These are phyloP conservation scores for Cucumis cinereus DNA, from an alignment of 306 rosid species.

Conservation along the genomic window DNA sequence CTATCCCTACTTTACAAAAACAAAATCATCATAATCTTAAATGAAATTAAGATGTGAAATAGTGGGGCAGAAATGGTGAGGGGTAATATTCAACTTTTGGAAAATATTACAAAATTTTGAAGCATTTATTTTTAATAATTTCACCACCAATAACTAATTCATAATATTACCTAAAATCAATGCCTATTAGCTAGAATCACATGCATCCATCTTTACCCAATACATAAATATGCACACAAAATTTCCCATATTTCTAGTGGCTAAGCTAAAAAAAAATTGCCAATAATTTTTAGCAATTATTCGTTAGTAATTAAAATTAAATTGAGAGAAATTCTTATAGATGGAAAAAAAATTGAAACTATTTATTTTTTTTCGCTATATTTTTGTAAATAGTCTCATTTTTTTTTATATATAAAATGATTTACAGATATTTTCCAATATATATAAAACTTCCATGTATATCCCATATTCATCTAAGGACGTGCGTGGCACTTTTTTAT, in stretches of 20 bases:
- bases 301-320: not conserved
- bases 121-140: not conserved
- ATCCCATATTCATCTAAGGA: not conserved
- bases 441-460: not conserved
- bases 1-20: no score
- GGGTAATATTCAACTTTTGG: no score
- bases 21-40: no score
- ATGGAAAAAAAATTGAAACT: no score
- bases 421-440: not conserved
- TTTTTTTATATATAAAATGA: no score
- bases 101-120: no score
- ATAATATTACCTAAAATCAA: not conserved
- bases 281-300: not conserved
- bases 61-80: no score
- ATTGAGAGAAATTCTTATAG: no score
- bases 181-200: not conserved
- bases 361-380: no score
- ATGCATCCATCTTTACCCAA: not conserved
- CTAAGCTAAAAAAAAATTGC: no score
- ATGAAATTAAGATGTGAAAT: no score
- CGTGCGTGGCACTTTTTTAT: not conserved
- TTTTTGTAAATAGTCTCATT: no score
- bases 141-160: not conserved
- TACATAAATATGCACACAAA: not conserved
- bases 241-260: not conserved